Conservation (phyloP, 2,329 filamentous ascomycete genomes). For the Penicillium sp. region DNA sequence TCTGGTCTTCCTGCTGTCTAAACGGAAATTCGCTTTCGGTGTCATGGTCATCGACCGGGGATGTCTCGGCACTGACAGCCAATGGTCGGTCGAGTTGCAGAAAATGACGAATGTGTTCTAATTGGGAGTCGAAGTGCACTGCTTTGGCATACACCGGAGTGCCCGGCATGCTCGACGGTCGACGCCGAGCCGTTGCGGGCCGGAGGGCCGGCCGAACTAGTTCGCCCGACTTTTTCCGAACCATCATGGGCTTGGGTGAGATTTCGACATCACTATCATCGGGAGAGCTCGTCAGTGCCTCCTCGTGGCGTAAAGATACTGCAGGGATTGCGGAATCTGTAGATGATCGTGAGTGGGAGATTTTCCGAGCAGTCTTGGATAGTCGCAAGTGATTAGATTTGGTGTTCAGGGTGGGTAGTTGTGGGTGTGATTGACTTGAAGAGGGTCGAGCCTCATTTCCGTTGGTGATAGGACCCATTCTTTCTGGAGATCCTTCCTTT, state of each 20-base stretch:
- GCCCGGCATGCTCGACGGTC: conserved; percentile 95
- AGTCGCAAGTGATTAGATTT: conserved; percentile 42
- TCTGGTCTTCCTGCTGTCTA: conserved; percentile 50
- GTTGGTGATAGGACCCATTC: conserved; percentile 17
- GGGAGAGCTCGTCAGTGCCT: conserved; percentile 44
- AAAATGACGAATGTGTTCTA: conserved; percentile 96
- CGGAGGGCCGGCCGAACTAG: conserved; percentile 89
- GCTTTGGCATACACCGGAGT: conserved; percentile 95
- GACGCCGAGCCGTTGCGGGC: conserved; percentile 67
- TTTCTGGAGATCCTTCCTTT: conserved; percentile 32
- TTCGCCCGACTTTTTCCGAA: conserved; percentile 97
- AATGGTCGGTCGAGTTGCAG: conserved; percentile 89
- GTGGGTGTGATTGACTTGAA: conserved; percentile 30
- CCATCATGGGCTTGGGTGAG: conserved; percentile 79
- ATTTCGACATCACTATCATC: conserved; percentile 57
- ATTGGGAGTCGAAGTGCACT: conserved; percentile 96
- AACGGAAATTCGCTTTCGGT: conserved; percentile 91
- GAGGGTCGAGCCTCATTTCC: conserved; percentile 14
- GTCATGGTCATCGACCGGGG: conserved; percentile 84
- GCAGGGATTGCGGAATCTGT: conserved; percentile 56
- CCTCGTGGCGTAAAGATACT: conserved; percentile 47
- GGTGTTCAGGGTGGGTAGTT: not conserved
- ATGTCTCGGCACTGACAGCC: conserved; percentile 93
- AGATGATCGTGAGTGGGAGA: conserved; percentile 61
- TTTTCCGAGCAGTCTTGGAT: conserved; percentile 58